phyloP scores from a whole-genome alignment of 805 yeast genomes.

The Wickerhamomyces ciferrii region DNA sequence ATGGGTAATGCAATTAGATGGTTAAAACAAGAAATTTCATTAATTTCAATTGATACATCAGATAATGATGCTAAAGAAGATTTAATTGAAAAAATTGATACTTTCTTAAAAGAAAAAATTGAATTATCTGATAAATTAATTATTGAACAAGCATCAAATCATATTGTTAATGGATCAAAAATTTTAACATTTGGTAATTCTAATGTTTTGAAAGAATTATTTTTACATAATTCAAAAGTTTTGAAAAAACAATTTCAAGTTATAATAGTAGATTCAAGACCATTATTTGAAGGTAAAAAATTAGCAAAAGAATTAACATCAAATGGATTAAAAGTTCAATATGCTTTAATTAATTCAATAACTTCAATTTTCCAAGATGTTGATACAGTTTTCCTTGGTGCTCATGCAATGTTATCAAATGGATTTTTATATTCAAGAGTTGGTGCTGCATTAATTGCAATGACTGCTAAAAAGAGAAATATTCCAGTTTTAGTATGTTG shows the following conservation, averaged over 20 bases:
- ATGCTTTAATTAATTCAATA: conserved; percentile 74
- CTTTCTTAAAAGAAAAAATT: conserved; percentile 78
- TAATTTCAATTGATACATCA: conserved; percentile 64
- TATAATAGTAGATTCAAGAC: conserved; percentile 88
- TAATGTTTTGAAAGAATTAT: conserved; percentile 70
- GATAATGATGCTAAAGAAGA: conserved; percentile 56
- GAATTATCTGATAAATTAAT: conserved; percentile 80
- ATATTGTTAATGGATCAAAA: conserved; percentile 70
- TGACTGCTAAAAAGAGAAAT: conserved; percentile 82
- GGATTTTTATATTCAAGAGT: conserved; percentile 91
- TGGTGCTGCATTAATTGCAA: conserved; percentile 90
- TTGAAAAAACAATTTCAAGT: conserved; percentile 70
- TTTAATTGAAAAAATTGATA: conserved; percentile 66
- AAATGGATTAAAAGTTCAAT: conserved; percentile 63
- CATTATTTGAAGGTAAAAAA: conserved; percentile 87
- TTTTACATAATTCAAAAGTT: conserved; percentile 59
- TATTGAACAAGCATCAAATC: conserved; percentile 71
- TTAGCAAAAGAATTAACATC: conserved; percentile 60
- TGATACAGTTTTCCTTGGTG: conserved; percentile 89
- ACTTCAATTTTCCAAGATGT: conserved; percentile 81
- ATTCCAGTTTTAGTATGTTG: conserved; percentile 95
- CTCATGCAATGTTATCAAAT: conserved; percentile 94
- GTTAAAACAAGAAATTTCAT: conserved; percentile 90
- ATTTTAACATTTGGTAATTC: conserved; percentile 88
- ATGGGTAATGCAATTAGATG: conserved; percentile 99